Base-by-base conservation (phyloP, 306 rosid genomes). In the Vigna radiata region DNA sequence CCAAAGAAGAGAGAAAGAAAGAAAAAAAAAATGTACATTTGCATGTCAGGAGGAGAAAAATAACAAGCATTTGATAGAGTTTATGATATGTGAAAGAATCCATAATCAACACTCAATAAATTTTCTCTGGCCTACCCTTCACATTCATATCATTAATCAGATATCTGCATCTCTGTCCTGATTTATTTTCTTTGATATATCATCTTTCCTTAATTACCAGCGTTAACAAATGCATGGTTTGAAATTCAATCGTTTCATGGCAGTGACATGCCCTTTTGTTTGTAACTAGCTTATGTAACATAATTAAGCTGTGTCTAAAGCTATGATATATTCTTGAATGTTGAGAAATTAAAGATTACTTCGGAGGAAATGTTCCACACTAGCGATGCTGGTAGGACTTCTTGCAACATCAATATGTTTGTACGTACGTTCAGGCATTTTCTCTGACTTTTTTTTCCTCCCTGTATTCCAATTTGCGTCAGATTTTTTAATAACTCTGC, bases 351-450 rank as follows among this genome's bases (percentile, higher is more conserved):
- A 12, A 44, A 12, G 49, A 44, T 44, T 88, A 93, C 98, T 97
- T 90, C 88, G 86, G 48, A 87, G 82, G 69, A 86, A 70, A 58
- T 89, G 92, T 72, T 91, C 92, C 68, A 87, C 27, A 66, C 89
- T 70, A n/a, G 79, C 58, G 36, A 55, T 36, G 64, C 37, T 27
- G 61, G 46, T 4, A 29, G 79, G 68, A 82, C 43, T 54, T 76
- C 56, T 86, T 44, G 84, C 15, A 43, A 80, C 56, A 12, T 85
- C 86, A 36, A 75, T 78, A 14, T 80, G 58, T 73, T 76, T 79
- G 54, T 44, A 82, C 2, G 62, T 11, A 76, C 86, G 90, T 56
- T 91, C 91, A 0, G 83, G 70, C 96, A 90, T 94, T 75, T 74
- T 66, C 80, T 76, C 72, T 62, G 19, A 48, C 4, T 52, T 58